Conservation (phyloP, 169 alveolate species). For the Babesia sp. region DNA sequence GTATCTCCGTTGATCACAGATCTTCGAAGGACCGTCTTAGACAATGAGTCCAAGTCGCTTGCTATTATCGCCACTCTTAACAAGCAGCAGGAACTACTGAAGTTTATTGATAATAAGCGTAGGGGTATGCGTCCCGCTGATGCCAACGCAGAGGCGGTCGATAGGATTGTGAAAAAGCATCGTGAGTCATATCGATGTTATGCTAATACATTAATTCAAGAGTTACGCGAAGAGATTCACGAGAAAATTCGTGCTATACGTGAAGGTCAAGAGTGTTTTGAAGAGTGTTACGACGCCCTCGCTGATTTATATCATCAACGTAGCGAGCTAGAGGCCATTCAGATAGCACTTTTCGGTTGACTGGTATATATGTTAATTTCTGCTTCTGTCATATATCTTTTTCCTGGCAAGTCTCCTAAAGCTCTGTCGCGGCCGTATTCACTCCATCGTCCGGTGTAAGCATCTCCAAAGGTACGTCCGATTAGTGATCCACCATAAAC, state of each 20-base stretch:
- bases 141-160: not conserved
- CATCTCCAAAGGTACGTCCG: conserved; percentile 56
- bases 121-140: not conserved
- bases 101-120: not conserved
- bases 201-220: not conserved
- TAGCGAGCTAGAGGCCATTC: conserved; percentile 3
- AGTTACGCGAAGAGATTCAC: conserved; percentile 1
- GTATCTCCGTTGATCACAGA: not conserved
- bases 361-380: conserved; percentile 24
- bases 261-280: not conserved
- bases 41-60: conserved; percentile 4
- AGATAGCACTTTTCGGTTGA: conserved; percentile 2
- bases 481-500: conserved; percentile 44
- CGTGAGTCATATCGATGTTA: not conserved
- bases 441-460: conserved; percentile 58
- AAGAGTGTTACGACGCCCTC: conserved; percentile 18
- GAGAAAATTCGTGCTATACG: not conserved
- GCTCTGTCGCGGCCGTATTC: conserved; percentile 63
- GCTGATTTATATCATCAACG: not conserved
- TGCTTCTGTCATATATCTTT: conserved; percentile 48
- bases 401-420: conserved; percentile 63
- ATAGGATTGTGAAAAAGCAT: not conserved
- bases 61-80: conserved; percentile 7
- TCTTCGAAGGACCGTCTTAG: not conserved
- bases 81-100: conserved; percentile 26